Conservation (phyloP, 2,329 filamentous ascomycete genomes). For the Trichocomaceae sp. region DNA sequence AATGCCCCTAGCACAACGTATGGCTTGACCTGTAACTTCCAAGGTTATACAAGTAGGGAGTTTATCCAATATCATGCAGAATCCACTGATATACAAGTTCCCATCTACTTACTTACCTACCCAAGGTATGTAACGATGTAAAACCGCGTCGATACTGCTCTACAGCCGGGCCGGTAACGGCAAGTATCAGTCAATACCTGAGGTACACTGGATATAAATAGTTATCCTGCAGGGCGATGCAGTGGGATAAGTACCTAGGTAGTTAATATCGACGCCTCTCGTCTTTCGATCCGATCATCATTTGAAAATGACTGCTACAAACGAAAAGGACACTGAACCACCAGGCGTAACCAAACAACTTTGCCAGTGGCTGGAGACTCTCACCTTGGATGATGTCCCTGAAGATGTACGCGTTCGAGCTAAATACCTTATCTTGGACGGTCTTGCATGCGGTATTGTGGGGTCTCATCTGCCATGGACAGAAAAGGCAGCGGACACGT, state of each 20-base stretch:
- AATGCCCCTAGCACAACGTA: too few relatives aligned
- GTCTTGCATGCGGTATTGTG: conserved; percentile 30
- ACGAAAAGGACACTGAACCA: background rate
- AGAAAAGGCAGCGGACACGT: conserved; percentile 1
- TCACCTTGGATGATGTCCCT: conserved; percentile 25
- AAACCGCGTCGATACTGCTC: too few relatives aligned
- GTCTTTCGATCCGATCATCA: background rate
- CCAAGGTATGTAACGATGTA: too few relatives aligned
- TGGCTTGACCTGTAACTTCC: too few relatives aligned
- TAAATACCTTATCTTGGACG: conserved; percentile 42
- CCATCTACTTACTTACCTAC: too few relatives aligned
- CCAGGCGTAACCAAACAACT: conserved; percentile 5
- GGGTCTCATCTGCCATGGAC: conserved; percentile 6
- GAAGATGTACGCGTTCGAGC: conserved; percentile 26
- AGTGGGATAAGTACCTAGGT: background rate
- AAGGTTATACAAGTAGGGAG: too few relatives aligned
- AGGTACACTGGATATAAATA: background rate
- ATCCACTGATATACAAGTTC: too few relatives aligned
- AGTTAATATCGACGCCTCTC: background rate
- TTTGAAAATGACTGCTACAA: background rate
- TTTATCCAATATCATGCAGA: too few relatives aligned
- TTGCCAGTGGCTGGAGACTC: conserved; percentile 1
- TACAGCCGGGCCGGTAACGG: too few relatives aligned
- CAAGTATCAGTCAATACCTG: too few relatives aligned
- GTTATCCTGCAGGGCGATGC: background rate